A percentile compares a stretch with the other conserved stretches of the same genome.
phyloP scores from a whole-genome alignment of 1,284 basidiomycete species.

The Leccinum angustisporum region DNA sequence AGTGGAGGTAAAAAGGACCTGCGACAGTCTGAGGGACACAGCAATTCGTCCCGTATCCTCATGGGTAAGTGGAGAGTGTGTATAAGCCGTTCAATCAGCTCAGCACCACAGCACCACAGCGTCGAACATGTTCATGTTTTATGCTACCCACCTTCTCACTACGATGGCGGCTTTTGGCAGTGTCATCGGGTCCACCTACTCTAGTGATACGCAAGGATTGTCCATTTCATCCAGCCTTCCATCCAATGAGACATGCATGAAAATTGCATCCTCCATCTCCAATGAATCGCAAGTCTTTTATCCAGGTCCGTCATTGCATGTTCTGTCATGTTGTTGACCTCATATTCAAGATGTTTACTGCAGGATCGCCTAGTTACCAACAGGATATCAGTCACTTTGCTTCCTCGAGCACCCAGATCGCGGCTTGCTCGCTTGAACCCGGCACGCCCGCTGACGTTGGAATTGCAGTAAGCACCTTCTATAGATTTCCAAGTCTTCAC shows the following conservation, averaged over 20 bases:
- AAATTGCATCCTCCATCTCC: neutral
- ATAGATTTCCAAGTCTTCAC: neutral
- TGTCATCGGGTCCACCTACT: neutral
- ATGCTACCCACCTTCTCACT: neutral
- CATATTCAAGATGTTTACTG: neutral
- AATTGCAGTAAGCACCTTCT: neutral
- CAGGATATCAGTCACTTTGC: slow-evolving; percentile 49
- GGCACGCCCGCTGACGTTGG: neutral
- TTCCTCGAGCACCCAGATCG: slow-evolving; percentile 40
- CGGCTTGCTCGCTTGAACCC: slow-evolving; percentile 53
- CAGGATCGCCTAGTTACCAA: neutral
- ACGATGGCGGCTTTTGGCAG: neutral
- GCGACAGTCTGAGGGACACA: too few species aligned
- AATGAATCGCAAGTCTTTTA: neutral
- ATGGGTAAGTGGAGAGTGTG: neutral
- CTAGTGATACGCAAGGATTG: neutral
- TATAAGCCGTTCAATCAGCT: neutral
- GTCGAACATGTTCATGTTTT: neutral
- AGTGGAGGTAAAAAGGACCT: too few species aligned
- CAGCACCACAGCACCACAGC: neutral
- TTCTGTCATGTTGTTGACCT: neutral
- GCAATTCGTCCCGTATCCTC: neutral
- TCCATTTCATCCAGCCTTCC: neutral
- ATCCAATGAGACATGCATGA: neutral
- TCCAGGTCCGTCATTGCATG: neutral